phyloP scores from a whole-genome alignment of 257 asterid genomes.

The Perilla frutescens region DNA sequence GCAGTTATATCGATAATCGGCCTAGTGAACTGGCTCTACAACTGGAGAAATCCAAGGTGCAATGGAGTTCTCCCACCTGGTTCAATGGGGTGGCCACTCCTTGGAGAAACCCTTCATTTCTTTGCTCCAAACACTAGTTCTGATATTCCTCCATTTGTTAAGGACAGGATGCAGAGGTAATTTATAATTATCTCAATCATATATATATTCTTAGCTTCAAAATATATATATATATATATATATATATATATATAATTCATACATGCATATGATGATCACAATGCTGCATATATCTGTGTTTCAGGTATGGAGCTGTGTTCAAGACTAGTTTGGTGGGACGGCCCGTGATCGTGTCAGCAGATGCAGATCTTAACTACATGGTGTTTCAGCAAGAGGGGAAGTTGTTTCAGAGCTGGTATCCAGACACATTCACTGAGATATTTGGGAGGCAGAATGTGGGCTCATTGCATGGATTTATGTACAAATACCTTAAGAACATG shows the following conservation, averaged over 20 bases:
- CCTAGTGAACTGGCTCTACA: slow-evolving; percentile 56
- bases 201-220: too few relatives aligned
- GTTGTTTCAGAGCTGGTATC: slow-evolving; percentile 82
- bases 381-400: slow-evolving; percentile 83
- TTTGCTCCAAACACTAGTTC: slow-evolving; percentile 55
- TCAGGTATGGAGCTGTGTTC: slow-evolving; percentile 76
- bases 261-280: too few relatives aligned
- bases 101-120: slow-evolving; percentile 72
- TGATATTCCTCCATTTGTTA: slow-evolving; percentile 74
- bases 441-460: slow-evolving; percentile 79
- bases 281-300: not conserved
- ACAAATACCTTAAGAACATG: slow-evolving; percentile 84
- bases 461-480: slow-evolving; percentile 75
- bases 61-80: slow-evolving; percentile 84
- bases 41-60: slow-evolving; percentile 74
- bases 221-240: too few relatives aligned
- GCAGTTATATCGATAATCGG: slow-evolving; percentile 37
- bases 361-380: slow-evolving; percentile 74
- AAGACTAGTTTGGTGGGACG: slow-evolving; percentile 75
- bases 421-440: slow-evolving; percentile 71
- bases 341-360: slow-evolving; percentile 74
- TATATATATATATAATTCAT: too few relatives aligned
- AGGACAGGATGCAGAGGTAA: slow-evolving; percentile 67
- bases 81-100: slow-evolving; percentile 86
- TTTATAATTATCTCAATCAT: not conserved